Conservation (phyloP, 2,329 filamentous ascomycete species). For the Parascedosporium putredinis region DNA sequence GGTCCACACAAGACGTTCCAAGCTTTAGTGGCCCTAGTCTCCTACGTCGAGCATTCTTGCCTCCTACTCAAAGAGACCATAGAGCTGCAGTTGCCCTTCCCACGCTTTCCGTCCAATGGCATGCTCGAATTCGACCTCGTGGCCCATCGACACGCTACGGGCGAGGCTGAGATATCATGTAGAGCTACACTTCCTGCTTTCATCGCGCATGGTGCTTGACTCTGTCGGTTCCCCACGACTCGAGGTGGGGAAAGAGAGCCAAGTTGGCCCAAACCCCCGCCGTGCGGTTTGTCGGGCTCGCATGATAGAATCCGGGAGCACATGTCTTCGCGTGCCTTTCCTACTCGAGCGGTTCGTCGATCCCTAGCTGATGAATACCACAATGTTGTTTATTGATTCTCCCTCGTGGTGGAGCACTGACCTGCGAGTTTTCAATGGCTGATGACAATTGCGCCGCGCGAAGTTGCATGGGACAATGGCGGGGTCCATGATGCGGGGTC, state of each 20-base stretch:
- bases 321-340: not conserved
- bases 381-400: no score
- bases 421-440: no score
- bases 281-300: not conserved
- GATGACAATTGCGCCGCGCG: not conserved
- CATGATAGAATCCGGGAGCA: not conserved
- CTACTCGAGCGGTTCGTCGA: not conserved
- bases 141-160: constrained; percentile 15
- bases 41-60: no score
- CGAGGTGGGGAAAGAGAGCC: no score
- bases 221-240: no score
- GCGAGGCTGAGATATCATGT: constrained; percentile 14
- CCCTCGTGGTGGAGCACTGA: no score
- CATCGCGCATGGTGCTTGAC: not conserved
- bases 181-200: not conserved
- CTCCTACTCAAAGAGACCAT: no score
- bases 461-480: no score
- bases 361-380: no score
- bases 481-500: not conserved
- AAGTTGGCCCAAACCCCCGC: no score
- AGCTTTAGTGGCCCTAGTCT: no score
- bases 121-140: constrained; percentile 14
- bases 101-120: constrained; percentile 13
- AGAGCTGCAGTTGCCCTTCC: no score
- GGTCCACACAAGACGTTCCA: not conserved